Base-by-base conservation (phyloP, 495 filamentous ascomycete genomes). In the Penicillium canescens region DNA sequence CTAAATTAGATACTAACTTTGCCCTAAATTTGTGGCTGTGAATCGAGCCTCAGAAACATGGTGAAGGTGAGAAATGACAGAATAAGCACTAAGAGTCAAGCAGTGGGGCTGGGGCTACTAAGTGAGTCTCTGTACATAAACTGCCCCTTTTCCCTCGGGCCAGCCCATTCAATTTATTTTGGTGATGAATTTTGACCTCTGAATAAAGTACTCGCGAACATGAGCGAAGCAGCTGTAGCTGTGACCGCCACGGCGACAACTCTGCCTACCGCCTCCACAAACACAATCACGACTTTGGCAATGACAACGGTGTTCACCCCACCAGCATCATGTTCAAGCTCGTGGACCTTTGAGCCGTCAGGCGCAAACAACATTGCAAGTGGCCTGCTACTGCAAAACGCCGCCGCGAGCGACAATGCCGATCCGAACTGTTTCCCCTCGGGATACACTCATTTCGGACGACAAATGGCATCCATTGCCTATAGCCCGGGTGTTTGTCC, bases 401-500 rank as follows among this genome's bases (percentile, higher is more conserved):
- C 57, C n/a, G n/a, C 14, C 4, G 35, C 31, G 1, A 42, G n/a
- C 12, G 48, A 51, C 18, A 26, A 35, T 20, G 34, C 40, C 3
- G 57, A 50, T 24, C 21, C 45, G 1, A 21, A 36, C 3, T 64
- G 61, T 33, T 60, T 60, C 8, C 61, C 61, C 1, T 41, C 50
- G 6, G 54, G 57, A 7, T 64, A 52, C 18, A 35, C 12, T 5
- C 44, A 57, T 6, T 26, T 26, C 6, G 61, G 47, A 6, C 45
- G 54, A 44, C 13, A 11, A 1, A 4, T 26, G 12, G 37, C 45
- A 0, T 6, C 42, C 5, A 18, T 36, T 5, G 41, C 50, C 3
- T 64, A 51, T 44, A 64, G 61, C 18, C 61, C 61, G 18, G 61
- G 57, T 3, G 57, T 31, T 21, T 64, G 61, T 42, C 57, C 61